Evolutionary conservation across 2,329 filamentous ascomycete genomes (phyloP), one percentile per base, ranked within the genome.

Genomic region (Talaromyces sp.): DNA sequence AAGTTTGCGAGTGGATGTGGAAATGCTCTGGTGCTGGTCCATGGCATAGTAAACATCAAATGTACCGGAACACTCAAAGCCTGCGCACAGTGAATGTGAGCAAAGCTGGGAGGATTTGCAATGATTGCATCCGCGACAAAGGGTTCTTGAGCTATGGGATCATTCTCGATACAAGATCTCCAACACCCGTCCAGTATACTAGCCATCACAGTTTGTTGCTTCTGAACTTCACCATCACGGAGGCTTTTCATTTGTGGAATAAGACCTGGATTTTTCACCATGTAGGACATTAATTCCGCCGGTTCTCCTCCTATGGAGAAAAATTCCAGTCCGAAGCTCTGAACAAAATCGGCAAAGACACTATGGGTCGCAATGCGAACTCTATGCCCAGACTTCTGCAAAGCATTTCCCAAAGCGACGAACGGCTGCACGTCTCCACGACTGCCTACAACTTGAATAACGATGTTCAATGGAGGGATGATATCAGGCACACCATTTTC

Each of bases 341-440:
- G 16, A 11, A 60, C 43, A 11, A 33, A 45, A 33, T 60, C 27
- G 16, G 8, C 10, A 27, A 60, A 60, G 8, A 33, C 31, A 22
- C 11, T 1, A 14, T 60, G 57, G 14, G 85, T 88, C 5, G 14
- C 39, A 7, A 41, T 41, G 39, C 14, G 39, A n/a, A 41, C 22
- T 22, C 22, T 22, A 22, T 41, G 14, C 14, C 39, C 39, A 8
- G 6, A n/a, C 16, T 41, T 41, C 66, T 87, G 85, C 27, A 93
- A 76, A 0, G 85, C 83, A 68, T 88, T 85, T 1, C 88, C 90
- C 2, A 92, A 75, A 0, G 89, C 88, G 27, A 92, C 81, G 71
- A 92, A 92, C 0, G 90, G 90, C 74, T 92, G 90, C 1, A 92
- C 88, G 71, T 92, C 89, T 58, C 90, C 90, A 48, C 89, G 82